Evolutionary conservation across 768 basidiomycete species (phyloP), one percentile per base, ranked within the genome.

Genomic region (Agaricus subrufescens): DNA sequence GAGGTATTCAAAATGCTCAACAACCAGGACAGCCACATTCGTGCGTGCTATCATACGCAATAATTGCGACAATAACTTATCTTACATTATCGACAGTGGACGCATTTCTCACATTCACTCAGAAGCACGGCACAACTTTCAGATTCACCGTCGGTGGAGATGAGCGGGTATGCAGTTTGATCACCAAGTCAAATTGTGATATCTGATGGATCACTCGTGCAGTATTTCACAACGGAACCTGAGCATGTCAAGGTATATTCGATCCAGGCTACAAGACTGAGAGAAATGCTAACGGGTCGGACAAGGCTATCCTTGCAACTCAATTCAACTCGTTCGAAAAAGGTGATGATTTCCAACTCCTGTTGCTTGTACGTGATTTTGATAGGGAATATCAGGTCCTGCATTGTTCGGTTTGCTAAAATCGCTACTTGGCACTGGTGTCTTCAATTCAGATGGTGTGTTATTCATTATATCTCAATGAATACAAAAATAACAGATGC

Each of bases 391-490:
- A 4, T 48, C 7, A 73, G 73, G 75, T 14, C 65, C 69, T 7
- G 50, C 61, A 3, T 60, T 68, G 30, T 63, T 58, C 34, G 54
- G 45, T 3, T 66, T 69, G 54, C 54, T 76, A 37, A 45, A 62
- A 25, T 67, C 72, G 3, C 64, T 80, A 12, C 71, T 84, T 7
- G 84, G 83, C 0, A 73, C 74, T 2, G 84, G 84, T 0, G 78
- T 85, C 0, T 85, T 85, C 69, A 82, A 81, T 60, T 76, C 80
- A 2, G 81, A 84, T 67, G 82, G 81, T 77, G 61, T 10, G 67
- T 58, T 6, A 43, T 30, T 56, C 55, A 38, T 38, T 34, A 29
- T 42, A 3, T 37, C 47, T 1, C 19, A 19, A 19, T 48, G 52
- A 12, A 31, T 12, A 30, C 8, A 42, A 31, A 38, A 15, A 31